Conservation (phyloP, 2,329 filamentous ascomycete species). For the Clarireedia paspali region DNA sequence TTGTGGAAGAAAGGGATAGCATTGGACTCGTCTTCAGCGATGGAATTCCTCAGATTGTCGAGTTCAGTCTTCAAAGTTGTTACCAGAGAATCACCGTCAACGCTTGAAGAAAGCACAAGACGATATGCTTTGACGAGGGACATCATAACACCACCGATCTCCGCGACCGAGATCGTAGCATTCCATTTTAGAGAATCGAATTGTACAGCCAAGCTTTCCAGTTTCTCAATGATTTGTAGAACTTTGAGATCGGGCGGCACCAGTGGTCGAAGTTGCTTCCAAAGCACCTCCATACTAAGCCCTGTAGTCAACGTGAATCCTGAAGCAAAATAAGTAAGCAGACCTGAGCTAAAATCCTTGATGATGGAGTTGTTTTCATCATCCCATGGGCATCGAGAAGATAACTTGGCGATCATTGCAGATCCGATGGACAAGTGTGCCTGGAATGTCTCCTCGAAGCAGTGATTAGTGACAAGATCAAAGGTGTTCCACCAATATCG, state of each 20-base stretch:
- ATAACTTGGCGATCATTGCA: conserved; percentile 13
- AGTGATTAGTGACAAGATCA: conserved; percentile 34
- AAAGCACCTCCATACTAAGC: conserved; percentile 71
- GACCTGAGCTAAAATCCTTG: conserved; percentile 27
- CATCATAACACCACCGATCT: conserved; percentile 45
- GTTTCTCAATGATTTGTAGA: conserved; percentile 39
- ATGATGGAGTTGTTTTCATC: conserved; percentile 8
- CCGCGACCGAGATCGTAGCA: conserved; percentile 41
- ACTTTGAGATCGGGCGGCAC: conserved; percentile 41
- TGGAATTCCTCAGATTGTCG: conserved; percentile 39
- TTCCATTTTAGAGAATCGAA: conserved; percentile 58
- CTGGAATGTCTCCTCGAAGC: conserved; percentile 57
- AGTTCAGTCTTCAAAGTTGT: conserved; percentile 44
- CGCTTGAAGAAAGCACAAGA: conserved; percentile 40
- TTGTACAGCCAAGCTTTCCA: conserved; percentile 48
- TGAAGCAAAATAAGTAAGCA: conserved; percentile 54
- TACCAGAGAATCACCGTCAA: conserved; percentile 34
- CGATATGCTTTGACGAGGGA: conserved; percentile 49
- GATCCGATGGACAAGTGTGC: conserved; percentile 45
- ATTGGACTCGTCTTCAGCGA: conserved; percentile 35
- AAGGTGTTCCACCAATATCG: conserved; percentile 50
- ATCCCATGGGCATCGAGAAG: not conserved
- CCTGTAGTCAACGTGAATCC: conserved; percentile 69
- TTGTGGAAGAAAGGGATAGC: conserved; percentile 43
- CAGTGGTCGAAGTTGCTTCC: conserved; percentile 62